phyloP scores from a whole-genome alignment of 2,329 filamentous ascomycete species.

The Neofusicoccum sp. region DNA sequence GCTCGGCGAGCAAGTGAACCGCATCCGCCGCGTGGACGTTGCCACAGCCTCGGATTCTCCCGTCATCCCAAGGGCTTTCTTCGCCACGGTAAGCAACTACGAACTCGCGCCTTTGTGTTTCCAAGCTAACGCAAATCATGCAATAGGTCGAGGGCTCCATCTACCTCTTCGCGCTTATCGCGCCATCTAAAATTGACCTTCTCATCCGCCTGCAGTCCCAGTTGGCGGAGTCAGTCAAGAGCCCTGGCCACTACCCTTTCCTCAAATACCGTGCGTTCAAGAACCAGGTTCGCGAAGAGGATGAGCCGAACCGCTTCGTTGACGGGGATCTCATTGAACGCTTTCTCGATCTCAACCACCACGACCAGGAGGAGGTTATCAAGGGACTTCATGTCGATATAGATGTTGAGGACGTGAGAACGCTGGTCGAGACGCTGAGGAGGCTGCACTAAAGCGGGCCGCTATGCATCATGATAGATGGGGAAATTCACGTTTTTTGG shows the following conservation, averaged over 20 bases:
- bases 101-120: background rate
- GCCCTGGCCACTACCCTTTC: slow-evolving; percentile 73
- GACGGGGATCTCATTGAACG: slow-evolving; percentile 88
- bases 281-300: slow-evolving; percentile 66
- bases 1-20: slow-evolving; percentile 90
- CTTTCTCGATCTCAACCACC: slow-evolving; percentile 70
- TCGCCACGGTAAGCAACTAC: slow-evolving; percentile 70
- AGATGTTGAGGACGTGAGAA: slow-evolving; percentile 59
- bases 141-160: slow-evolving; percentile 83
- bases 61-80: slow-evolving; percentile 78
- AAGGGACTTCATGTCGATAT: slow-evolving; percentile 54
- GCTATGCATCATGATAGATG: background rate
- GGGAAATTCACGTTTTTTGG: background rate
- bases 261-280: slow-evolving; percentile 78
- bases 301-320: slow-evolving; percentile 81
- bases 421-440: slow-evolving; percentile 57
- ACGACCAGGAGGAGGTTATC: slow-evolving; percentile 54
- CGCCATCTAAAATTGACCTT: slow-evolving; percentile 69
- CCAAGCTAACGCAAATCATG: slow-evolving; percentile 18
- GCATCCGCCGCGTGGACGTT: slow-evolving; percentile 73
- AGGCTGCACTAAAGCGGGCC: slow-evolving; percentile 41
- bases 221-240: slow-evolving; percentile 59
- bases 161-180: slow-evolving; percentile 83
- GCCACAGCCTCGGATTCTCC: slow-evolving; percentile 62
- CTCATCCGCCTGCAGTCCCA: slow-evolving; percentile 77